Percentiles rank a stretch among this genome's conserved stretches.
Evolutionary conservation across 2,329 filamentous ascomycete genomes (phyloP).

Genomic region (Phaeoacremonium minimum): DNA sequence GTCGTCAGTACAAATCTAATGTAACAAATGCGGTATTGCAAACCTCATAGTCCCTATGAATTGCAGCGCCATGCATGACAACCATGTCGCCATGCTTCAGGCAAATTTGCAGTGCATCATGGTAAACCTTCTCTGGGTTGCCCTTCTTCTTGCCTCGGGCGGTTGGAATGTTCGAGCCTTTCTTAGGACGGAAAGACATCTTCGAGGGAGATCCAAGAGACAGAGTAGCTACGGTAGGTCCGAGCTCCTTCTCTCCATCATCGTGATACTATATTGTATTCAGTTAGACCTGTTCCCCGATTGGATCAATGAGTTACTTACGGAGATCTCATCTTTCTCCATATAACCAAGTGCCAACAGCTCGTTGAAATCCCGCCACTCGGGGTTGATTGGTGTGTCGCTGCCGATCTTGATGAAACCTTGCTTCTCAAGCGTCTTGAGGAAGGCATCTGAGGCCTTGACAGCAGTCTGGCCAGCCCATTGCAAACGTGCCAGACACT

Average conservation of each 20-base stretch:
- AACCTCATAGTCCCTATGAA: conserved; percentile 57
- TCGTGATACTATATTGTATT: conserved; percentile 51
- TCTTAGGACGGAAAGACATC: conserved; percentile 57
- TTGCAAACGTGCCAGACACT: conserved; percentile 45
- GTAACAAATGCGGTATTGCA: not conserved
- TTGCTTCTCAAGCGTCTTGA: too few relatives aligned
- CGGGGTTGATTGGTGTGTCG: not conserved
- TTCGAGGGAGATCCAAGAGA: conserved; percentile 53
- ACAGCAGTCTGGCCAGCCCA: conserved; percentile 48
- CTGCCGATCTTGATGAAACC: too few relatives aligned
- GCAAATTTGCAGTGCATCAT: conserved; percentile 32
- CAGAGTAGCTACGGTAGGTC: conserved; percentile 57
- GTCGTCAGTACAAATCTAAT: too few relatives aligned
- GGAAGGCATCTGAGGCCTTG: conserved; percentile 13
- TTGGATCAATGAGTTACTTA: conserved; percentile 24
- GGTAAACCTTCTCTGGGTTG: conserved; percentile 18
- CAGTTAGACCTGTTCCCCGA: not conserved
- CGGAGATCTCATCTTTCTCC: conserved; percentile 51
- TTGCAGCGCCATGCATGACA: conserved; percentile 55
- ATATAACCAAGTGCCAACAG: conserved; percentile 60
- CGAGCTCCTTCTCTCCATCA: conserved; percentile 60
- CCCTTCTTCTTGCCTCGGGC: conserved; percentile 12
- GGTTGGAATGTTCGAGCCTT: conserved; percentile 21
- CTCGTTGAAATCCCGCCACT: conserved; percentile 50
- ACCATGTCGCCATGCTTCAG: conserved; percentile 61